Evolutionary conservation across 2,329 filamentous ascomycete species (phyloP).

Genomic region (Talaromyces sp.): DNA sequence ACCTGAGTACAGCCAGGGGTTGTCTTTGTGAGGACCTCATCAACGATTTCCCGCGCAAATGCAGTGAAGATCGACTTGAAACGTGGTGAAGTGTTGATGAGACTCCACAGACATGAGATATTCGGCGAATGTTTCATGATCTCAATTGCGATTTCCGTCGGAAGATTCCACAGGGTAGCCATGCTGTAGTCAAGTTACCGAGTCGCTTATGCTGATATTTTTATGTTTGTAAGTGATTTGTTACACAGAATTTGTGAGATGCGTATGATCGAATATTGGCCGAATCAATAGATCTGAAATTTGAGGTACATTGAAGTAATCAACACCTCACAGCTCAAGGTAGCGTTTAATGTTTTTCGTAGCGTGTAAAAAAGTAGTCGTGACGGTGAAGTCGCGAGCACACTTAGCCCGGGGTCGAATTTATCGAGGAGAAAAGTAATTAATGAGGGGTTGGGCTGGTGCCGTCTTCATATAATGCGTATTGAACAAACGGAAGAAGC

Average conservation of each 20-base stretch:
- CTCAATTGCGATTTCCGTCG: slow-evolving; percentile 1
- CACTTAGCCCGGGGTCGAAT: neutral
- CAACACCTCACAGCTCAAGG: no score
- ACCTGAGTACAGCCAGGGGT: neutral
- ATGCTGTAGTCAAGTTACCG: no score
- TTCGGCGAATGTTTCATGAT: neutral
- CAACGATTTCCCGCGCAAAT: neutral
- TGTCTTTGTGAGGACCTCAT: neutral
- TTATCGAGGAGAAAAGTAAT: neutral
- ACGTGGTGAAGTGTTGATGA: slow-evolving; percentile 1
- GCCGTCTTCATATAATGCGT: neutral
- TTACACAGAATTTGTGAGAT: no score
- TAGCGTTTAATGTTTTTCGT: no score
- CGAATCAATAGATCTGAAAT: no score
- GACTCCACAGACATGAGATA: slow-evolving; percentile 5
- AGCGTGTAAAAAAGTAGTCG: neutral
- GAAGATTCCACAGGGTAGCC: slow-evolving; percentile 4
- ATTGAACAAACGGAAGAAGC: neutral
- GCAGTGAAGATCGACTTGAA: neutral
- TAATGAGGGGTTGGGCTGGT: neutral
- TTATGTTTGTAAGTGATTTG: no score
- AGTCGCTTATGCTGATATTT: no score
- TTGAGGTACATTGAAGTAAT: no score
- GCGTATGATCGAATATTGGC: no score
- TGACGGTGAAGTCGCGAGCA: neutral